These are phyloP conservation scores for Plasmodium coatneyi DNA, from an alignment of 169 alveolate species.

Conservation along the genomic window DNA sequence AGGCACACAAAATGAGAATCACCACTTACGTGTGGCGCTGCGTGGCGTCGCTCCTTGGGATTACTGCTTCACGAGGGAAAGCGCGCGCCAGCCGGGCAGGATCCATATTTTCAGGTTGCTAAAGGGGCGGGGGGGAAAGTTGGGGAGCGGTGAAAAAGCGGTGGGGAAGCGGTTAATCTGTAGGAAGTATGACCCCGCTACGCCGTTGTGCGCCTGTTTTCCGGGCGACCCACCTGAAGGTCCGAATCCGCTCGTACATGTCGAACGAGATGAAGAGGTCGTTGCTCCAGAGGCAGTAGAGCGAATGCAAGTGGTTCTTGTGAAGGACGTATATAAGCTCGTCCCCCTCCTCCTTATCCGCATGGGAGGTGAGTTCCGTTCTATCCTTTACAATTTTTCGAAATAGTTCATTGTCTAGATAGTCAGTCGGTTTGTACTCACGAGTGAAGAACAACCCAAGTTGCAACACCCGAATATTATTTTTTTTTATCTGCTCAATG, in stretches of 20 bases:
- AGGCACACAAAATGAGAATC: neutral
- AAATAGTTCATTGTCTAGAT: conserved; percentile 34
- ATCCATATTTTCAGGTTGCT: conserved; percentile 66
- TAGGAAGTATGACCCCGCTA: neutral
- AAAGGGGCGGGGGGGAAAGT: neutral
- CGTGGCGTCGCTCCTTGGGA: neutral
- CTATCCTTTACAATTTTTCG: conserved; percentile 31
- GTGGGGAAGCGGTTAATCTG: neutral
- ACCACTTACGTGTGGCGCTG: neutral
- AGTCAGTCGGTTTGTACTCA: conserved; percentile 49
- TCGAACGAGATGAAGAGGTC: conserved; percentile 64
- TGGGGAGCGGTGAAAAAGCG: neutral
- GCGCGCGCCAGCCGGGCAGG: conserved; percentile 75
- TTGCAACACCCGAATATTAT: conserved; percentile 39
- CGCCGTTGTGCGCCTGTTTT: neutral
- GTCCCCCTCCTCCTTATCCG: conserved; percentile 66
- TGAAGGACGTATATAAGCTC: conserved; percentile 32
- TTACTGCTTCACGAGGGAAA: conserved; percentile 58
- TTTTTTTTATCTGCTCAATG: conserved; percentile 46
- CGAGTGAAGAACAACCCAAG: conserved; percentile 39
- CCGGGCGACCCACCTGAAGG: conserved; percentile 17
- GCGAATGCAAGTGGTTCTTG: conserved; percentile 51
- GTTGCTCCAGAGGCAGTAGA: conserved; percentile 70
- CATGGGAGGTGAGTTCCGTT: conserved; percentile 1
- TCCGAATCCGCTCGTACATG: conserved; percentile 54